A percentile compares a stretch with the other conserved stretches of the same genome.
Conservation (phyloP, 1,284 basidiomycete genomes). For the Calocybe gambosa region DNA sequence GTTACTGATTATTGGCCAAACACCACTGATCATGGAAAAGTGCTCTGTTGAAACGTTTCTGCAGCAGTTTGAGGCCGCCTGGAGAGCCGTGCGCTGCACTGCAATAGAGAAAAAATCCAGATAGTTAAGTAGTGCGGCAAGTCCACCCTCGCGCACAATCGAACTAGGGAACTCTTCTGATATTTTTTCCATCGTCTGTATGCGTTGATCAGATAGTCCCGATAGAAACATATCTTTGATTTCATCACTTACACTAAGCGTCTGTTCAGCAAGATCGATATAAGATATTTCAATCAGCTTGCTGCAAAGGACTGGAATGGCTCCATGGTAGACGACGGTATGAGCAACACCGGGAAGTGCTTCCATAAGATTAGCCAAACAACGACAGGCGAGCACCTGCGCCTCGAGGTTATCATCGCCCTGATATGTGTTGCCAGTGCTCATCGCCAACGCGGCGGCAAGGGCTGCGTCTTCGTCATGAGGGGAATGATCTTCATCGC, state of each 20-base stretch:
- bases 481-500: slow-evolving; percentile 49
- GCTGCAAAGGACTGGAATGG: slow-evolving; percentile 91
- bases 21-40: slow-evolving; percentile 81
- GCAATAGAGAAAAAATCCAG: slow-evolving; percentile 97
- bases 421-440: slow-evolving; percentile 56
- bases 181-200: slow-evolving; percentile 92
- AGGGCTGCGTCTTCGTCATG: slow-evolving; percentile 81
- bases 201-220: slow-evolving; percentile 12
- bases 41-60: slow-evolving; percentile 83
- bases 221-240: slow-evolving; percentile 8
- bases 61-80: slow-evolving; percentile 93
- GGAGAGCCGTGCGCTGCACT: slow-evolving; percentile 92
- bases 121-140: slow-evolving; percentile 86
- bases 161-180: slow-evolving; percentile 93
- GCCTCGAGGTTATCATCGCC: slow-evolving; percentile 87
- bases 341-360: slow-evolving; percentile 91
- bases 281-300: slow-evolving; percentile 94
- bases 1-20: slow-evolving; percentile 89
- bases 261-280: slow-evolving; percentile 95
- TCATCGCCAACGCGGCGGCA: slow-evolving; percentile 77
- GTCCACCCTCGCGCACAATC: slow-evolving; percentile 90
- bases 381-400: slow-evolving; percentile 89
- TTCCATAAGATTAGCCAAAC: slow-evolving; percentile 95
- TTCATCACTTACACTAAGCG: slow-evolving; percentile 73
- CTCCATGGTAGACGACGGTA: slow-evolving; percentile 91